Percentiles rank a stretch among this genome's conserved stretches.
Evolutionary conservation across 192 early-diverging fungal genomes (phyloP).

Genomic region (Coemansia sp.): DNA sequence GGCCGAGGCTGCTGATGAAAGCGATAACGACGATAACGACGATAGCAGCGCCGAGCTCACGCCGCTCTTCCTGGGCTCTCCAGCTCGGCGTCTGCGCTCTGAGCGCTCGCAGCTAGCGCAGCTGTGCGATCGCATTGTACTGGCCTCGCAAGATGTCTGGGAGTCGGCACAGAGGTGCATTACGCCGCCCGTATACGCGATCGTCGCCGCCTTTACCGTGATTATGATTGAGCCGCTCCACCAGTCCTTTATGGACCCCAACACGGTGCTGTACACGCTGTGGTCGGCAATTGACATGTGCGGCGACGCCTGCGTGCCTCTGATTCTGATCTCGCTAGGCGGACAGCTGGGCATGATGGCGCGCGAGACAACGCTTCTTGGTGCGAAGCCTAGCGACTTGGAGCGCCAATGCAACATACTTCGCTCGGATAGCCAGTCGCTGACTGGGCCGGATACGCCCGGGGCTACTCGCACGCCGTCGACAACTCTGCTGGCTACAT

Average conservation of each 20-base stretch:
- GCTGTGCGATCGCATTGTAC: background rate
- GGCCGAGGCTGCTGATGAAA: background rate
- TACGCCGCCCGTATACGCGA: conserved; percentile 76
- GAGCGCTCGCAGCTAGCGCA: background rate
- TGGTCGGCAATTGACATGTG: conserved; percentile 72
- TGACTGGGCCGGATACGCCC: background rate
- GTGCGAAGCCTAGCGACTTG: background rate
- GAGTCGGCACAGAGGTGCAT: conserved; percentile 44
- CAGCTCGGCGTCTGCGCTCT: conserved; percentile 8
- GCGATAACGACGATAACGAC: background rate
- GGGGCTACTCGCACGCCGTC: conserved; percentile 14
- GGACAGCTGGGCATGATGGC: conserved; percentile 63
- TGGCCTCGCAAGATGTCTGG: background rate
- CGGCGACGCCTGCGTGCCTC: conserved; percentile 77
- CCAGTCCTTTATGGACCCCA: conserved; percentile 60
- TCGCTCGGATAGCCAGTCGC: background rate
- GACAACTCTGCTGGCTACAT: background rate
- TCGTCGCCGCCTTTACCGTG: conserved; percentile 65
- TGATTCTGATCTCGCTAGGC: conserved; percentile 77
- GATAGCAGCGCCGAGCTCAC: conserved; percentile 24
- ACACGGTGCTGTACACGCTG: conserved; percentile 61
- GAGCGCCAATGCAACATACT: conserved; percentile 1
- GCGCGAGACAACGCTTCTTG: conserved; percentile 4
- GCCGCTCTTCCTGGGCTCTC: conserved; percentile 37
- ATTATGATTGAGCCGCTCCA: conserved; percentile 70